These are phyloP conservation scores for Neltuma alba DNA, from an alignment of 306 rosid species.

Conservation along the genomic window DNA sequence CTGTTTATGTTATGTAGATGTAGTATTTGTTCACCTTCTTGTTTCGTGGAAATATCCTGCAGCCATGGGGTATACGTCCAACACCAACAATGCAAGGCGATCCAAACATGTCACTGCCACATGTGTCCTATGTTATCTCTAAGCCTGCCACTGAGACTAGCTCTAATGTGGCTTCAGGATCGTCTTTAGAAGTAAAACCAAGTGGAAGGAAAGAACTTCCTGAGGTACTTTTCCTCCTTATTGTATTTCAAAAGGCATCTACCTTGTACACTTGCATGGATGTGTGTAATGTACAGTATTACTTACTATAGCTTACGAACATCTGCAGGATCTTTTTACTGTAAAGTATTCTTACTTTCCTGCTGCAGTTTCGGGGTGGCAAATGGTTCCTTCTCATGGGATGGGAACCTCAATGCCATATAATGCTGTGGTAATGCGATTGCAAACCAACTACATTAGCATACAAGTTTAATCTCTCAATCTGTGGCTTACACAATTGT, in stretches of 20 bases:
- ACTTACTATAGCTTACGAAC: conserved; percentile 34
- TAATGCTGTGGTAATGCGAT: conserved; percentile 56
- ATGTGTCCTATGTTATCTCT: conserved; percentile 43
- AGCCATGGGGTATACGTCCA: conserved; percentile 57
- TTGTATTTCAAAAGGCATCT: conserved; percentile 31
- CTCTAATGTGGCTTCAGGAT: conserved; percentile 48
- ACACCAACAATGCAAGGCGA: conserved; percentile 47
- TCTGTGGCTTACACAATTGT: conserved; percentile 31
- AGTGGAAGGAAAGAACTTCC: conserved; percentile 83
- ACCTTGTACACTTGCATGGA: not conserved
- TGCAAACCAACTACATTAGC: conserved; percentile 8
- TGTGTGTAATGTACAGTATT: conserved; percentile 27
- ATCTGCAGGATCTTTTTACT: conserved; percentile 76
- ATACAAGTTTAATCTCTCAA: conserved; percentile 24
- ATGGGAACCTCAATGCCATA: conserved; percentile 64
- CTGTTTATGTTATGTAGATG: conserved; percentile 25
- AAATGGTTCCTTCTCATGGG: conserved; percentile 62
- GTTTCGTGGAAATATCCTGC: conserved; percentile 40
- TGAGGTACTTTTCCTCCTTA: conserved; percentile 50
- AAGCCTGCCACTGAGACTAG: conserved; percentile 40
- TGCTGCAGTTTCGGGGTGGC: conserved; percentile 76
- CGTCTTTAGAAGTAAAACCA: conserved; percentile 52
- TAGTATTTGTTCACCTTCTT: conserved; percentile 33
- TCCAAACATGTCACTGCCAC: conserved; percentile 50
- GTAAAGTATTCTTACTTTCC: conserved; percentile 55